A percentile compares a stretch with the other conserved stretches of the same genome.
Evolutionary conservation across 2,329 filamentous ascomycete genomes (phyloP).

Genomic region (Apiospora saccharicola): DNA sequence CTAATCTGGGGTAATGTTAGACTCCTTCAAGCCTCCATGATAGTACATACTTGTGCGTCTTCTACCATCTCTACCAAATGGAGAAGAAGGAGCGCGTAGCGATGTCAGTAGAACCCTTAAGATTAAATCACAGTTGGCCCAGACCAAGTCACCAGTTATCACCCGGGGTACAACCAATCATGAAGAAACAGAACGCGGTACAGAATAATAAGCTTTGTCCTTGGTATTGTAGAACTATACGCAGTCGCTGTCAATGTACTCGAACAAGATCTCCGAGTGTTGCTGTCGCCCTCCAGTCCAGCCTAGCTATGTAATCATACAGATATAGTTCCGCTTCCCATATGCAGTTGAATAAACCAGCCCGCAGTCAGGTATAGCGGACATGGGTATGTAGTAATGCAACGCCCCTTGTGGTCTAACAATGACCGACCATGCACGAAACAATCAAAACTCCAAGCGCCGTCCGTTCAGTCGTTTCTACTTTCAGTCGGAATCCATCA

Average conservation of each 20-base stretch:
- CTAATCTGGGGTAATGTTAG: neutral
- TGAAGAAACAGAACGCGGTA: neutral
- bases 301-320: slow-evolving; percentile 10
- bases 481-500: slow-evolving; percentile 44
- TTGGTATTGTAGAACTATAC: neutral
- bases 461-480: neutral
- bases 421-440: slow-evolving; percentile 17
- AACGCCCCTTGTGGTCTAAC: slow-evolving; percentile 17
- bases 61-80: too few relatives aligned
- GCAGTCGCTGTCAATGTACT: neutral
- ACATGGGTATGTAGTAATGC: slow-evolving; percentile 21
- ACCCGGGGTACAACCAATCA: neutral
- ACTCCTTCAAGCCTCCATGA: too few relatives aligned
- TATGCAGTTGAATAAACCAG: neutral
- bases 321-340: neutral
- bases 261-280: neutral
- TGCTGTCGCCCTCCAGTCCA: neutral
- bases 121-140: neutral
- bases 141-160: neutral
- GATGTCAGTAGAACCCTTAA: too few relatives aligned
- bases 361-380: slow-evolving; percentile 1
- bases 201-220: neutral
- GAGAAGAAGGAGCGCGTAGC: too few relatives aligned
- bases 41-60: too few relatives aligned
- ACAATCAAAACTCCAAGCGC: slow-evolving; percentile 21